A percentile compares a stretch with the other conserved stretches of the same genome.
Evolutionary conservation across 2,329 filamentous ascomycete species (phyloP).

Genomic region (Camillea tinctor): DNA sequence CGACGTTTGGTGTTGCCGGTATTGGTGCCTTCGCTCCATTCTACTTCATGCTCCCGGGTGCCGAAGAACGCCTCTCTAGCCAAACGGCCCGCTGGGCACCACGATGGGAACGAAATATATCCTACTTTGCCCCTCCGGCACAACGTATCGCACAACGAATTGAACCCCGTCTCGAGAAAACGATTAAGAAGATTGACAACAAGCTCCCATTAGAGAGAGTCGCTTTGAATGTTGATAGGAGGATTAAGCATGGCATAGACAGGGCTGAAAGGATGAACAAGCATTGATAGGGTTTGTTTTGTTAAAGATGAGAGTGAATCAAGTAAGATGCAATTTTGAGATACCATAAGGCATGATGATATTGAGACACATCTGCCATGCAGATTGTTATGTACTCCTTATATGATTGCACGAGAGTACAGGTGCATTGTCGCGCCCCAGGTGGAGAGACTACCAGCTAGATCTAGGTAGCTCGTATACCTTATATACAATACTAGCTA

Average conservation of each 20-base stretch:
- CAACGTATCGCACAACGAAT: slow-evolving; percentile 48
- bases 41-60: slow-evolving; percentile 56
- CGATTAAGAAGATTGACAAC: slow-evolving; percentile 45
- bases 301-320: not conserved
- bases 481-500: not conserved
- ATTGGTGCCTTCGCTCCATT: slow-evolving; percentile 54
- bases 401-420: slow-evolving; percentile 3
- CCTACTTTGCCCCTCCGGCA: slow-evolving; percentile 49
- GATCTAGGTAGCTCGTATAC: not conserved
- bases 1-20: slow-evolving; percentile 54
- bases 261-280: slow-evolving; percentile 24
- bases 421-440: slow-evolving; percentile 11
- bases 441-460: slow-evolving; percentile 14
- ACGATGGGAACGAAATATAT: slow-evolving; percentile 58
- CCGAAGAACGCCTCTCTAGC: slow-evolving; percentile 51
- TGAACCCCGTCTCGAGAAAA: slow-evolving; percentile 46
- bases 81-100: slow-evolving; percentile 60
- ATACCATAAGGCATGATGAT: slow-evolving; percentile 2
- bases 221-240: slow-evolving; percentile 46
- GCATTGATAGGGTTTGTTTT: slow-evolving; percentile 2
- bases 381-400: slow-evolving; percentile 6
- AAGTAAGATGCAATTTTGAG: slow-evolving; percentile 1
- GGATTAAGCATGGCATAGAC: slow-evolving; percentile 47
- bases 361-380: slow-evolving; percentile 1
- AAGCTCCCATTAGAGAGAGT: slow-evolving; percentile 50